Percentiles rank a stretch among this genome's conserved stretches.
phyloP scores from a whole-genome alignment of 2,329 filamentous ascomycete genomes.

The Pseudocercospora pini-densiflorae region DNA sequence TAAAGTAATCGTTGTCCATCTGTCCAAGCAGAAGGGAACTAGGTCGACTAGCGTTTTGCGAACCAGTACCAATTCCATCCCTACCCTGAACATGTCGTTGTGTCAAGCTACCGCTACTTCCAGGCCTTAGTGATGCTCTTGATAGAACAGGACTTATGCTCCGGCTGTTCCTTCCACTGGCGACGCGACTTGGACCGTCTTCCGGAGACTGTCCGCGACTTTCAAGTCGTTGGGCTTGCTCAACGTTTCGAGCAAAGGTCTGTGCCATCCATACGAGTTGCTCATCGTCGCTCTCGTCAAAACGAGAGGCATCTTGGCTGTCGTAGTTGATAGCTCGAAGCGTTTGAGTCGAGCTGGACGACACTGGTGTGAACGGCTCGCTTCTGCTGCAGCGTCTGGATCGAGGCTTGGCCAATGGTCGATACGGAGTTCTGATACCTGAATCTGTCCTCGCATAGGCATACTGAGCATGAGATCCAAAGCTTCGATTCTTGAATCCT shows the following conservation, averaged over 20 bases:
- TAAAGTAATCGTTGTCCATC: not conserved
- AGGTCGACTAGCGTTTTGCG: not conserved
- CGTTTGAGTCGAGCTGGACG: constrained; percentile 2
- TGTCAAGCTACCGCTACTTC: constrained; percentile 5
- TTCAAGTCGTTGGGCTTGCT: not conserved
- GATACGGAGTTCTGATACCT: not conserved
- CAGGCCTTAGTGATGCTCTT: constrained; percentile 1
- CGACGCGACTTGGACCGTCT: constrained; percentile 14
- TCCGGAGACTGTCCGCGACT: constrained; percentile 4
- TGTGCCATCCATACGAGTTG: constrained; percentile 3
- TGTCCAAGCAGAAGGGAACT: not conserved
- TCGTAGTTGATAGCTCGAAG: constrained; percentile 1
- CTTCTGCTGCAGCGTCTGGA: constrained; percentile 10
- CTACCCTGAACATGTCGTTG: not conserved
- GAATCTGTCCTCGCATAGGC: not conserved
- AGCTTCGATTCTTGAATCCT: not conserved
- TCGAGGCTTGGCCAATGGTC: not conserved
- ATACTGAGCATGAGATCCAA: not conserved
- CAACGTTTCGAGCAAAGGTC: not conserved
- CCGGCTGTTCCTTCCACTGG: not conserved
- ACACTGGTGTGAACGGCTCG: not conserved
- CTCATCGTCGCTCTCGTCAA: constrained; percentile 9
- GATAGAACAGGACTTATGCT: constrained; percentile 1
- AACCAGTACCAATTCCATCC: constrained; percentile 6
- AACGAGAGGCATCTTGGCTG: not conserved